Percentiles rank a stretch among this genome's conserved stretches.
Evolutionary conservation across 176 grass and related monocot species (phyloP).

Genomic region (Zoysia japonica): DNA sequence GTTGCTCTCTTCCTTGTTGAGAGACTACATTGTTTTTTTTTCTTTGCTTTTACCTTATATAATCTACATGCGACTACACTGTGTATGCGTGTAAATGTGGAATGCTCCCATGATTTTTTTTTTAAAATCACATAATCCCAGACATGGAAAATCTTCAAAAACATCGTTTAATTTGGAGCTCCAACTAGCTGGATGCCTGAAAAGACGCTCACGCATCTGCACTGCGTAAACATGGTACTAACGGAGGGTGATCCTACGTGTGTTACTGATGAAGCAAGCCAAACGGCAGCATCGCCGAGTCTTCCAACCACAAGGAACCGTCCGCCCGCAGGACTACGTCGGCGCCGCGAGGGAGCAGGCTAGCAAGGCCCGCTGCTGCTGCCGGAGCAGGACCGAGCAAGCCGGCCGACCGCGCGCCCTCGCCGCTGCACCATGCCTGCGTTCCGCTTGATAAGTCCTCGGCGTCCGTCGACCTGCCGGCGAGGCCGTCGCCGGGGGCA

Average conservation of each 20-base stretch:
- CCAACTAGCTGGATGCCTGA: too few species aligned
- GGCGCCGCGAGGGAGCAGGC: constrained; percentile 53
- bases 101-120: too few species aligned
- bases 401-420: constrained; percentile 38
- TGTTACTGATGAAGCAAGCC: constrained; percentile 30
- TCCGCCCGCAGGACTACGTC: constrained; percentile 33
- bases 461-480: constrained; percentile 39
- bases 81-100: too few species aligned
- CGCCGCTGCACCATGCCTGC: constrained; percentile 36
- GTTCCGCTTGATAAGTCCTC: constrained; percentile 50
- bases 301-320: constrained; percentile 42
- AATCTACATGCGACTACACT: too few species aligned
- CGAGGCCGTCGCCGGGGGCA: constrained; percentile 41
- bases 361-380: constrained; percentile 31
- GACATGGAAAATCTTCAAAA: too few species aligned
- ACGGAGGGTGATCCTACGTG: neutral
- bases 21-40: too few species aligned
- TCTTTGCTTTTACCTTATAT: neutral
- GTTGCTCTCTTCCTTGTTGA: too few species aligned
- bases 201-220: neutral
- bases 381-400: constrained; percentile 35
- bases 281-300: constrained; percentile 30
- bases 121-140: too few species aligned
- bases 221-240: neutral
- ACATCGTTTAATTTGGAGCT: too few species aligned